Evolutionary conservation across 306 rosid genomes (phyloP).

Genomic region (Cyamopsis tetragonoloba): DNA sequence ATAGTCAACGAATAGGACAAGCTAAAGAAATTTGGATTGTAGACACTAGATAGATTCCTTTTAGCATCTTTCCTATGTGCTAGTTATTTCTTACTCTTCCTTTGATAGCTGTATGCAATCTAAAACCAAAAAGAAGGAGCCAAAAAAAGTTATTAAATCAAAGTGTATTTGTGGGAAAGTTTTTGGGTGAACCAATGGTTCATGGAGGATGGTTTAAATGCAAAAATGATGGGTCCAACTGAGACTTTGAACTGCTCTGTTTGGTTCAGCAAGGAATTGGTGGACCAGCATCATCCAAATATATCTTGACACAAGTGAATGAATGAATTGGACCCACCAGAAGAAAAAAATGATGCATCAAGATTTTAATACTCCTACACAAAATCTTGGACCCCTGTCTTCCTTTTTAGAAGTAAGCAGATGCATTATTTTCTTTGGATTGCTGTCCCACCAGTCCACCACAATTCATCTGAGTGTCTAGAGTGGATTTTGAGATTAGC

Average conservation of each 20-base stretch:
- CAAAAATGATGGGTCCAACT: not conserved
- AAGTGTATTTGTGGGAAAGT: not conserved
- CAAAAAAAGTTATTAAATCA: not conserved
- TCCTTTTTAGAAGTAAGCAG: slow-evolving; percentile 15
- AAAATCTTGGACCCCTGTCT: slow-evolving; percentile 7
- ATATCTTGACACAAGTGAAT: not conserved
- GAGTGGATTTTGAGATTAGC: too few species aligned
- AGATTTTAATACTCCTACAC: not conserved
- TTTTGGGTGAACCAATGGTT: not conserved
- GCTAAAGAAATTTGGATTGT: not conserved
- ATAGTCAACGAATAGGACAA: not conserved
- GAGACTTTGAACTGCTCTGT: not conserved
- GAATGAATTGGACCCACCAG: not conserved
- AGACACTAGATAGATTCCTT: not conserved
- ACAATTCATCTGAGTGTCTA: too few species aligned
- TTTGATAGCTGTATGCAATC: not conserved
- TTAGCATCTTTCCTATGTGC: not conserved
- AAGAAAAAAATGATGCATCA: not conserved
- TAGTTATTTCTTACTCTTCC: not conserved
- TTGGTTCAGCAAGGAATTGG: not conserved
- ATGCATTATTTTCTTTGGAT: slow-evolving; percentile 29
- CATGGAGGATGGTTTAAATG: not conserved
- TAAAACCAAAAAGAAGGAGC: not conserved
- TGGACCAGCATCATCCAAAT: not conserved
- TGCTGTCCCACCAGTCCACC: slow-evolving; percentile 2